Evolutionary conservation across 768 basidiomycete species (phyloP), one percentile per base, ranked within the genome.

Genomic region (Agrocybe pediades): DNA sequence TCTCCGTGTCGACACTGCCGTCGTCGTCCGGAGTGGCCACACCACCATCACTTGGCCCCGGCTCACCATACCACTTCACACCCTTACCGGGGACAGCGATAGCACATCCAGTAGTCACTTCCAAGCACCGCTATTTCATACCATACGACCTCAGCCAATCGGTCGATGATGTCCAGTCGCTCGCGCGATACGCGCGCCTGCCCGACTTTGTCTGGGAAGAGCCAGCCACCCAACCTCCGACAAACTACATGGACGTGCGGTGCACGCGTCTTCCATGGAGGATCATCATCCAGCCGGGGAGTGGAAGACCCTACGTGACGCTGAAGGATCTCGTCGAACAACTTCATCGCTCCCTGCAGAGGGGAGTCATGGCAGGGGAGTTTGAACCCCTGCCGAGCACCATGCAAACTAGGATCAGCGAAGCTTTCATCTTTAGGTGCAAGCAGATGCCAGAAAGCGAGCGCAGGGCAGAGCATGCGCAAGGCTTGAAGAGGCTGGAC

Each of bases 401-500:
- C 1, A 60, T 51, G 16, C 70, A 68, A 42, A 60, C 65, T 6
- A 64, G 64, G 9, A 74, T 82, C n/a, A 68, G 68, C 2, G 61
- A 49, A 5, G 79, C 82, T 5, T 86, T 75, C 62, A 67, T 67
- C 40, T 54, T 49, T 5, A 74, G 84, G 17, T 79, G 70, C 54
- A 62, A 65, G 29, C 65, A 68, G 11, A 66, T 75, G 13, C 40
- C 56, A 0, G 69, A 75, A 1, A 62, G 62, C 26, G 63, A 51
- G 1, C 68, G 67, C 21, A 71, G 69, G 26, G 59, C 64, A 23
- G 82, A 84, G 64, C 68, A 71, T 55, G 58, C 58, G 9, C 78
- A 78, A 60, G 82, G 81, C 0, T 58, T 85, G 17, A 82, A 78
- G 64, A 67, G 81, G 46, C 73, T 86, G 0, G 84, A 86, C 64